Base-by-base conservation (phyloP, 768 basidiomycete genomes). In the Kwoniella heveanensis region DNA sequence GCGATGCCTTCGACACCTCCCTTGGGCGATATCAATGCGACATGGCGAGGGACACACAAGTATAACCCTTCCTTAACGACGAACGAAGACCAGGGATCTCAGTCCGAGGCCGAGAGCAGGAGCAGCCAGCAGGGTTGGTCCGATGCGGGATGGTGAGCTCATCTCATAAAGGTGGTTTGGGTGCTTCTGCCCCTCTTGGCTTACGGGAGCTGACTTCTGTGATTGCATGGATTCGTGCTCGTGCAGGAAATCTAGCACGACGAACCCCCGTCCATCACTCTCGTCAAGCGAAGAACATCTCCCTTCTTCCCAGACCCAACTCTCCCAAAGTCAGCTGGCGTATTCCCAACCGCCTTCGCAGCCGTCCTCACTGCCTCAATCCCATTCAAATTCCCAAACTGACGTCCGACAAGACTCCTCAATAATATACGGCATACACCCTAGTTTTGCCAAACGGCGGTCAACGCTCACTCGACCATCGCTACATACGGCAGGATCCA, bases 111-210 rank as follows among this genome's bases (percentile, higher is more conserved):
- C 1, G 70, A 70, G 49, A 68, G 68, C 24, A 70, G 67, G 49
- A 68, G 68, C 26, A 70, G 67, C 32, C 62, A 68, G 29, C 68
- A 66, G 49, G 73, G 69, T 7, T 75, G 74, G 74, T 76, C 74
- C 53, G 71, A 73, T 53, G 58, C 52, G 3, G 74, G 72, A 57
- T 76, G 74, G 74, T 76, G 53, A 51, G 73, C n/a, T n/a, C n/a
- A n/a, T n/a, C n/a, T n/a, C n/a, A n/a, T n/a, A n/a, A n/a, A n/a
- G n/a, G n/a, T n/a, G n/a, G n/a, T n/a, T n/a, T n/a, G n/a, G n/a
- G n/a, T n/a, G n/a, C n/a, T n/a, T n/a, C n/a, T n/a, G n/a, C n/a
- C n/a, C n/a, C n/a, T n/a, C n/a, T n/a, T n/a, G n/a, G n/a, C n/a
- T n/a, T n/a, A n/a, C n/a, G n/a, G n/a, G n/a, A n/a, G n/a, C n/a